phyloP scores from a whole-genome alignment of 1,139 yeast genomes.

The Taphrina pruni region DNA sequence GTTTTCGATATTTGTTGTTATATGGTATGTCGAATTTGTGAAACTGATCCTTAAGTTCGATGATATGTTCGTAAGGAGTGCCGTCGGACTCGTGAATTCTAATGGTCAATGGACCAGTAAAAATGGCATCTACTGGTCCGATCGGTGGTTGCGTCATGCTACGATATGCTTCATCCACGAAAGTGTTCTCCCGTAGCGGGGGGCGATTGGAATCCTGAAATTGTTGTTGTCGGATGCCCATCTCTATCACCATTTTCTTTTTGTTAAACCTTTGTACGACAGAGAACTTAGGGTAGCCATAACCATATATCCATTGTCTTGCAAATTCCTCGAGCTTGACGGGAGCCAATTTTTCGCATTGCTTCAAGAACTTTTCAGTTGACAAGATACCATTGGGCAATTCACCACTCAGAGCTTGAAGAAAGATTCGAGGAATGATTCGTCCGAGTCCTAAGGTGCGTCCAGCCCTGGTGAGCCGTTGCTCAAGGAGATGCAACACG shows the following conservation, averaged over 20 bases:
- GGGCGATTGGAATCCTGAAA: conserved; percentile 60
- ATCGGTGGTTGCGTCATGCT: conserved; percentile 49
- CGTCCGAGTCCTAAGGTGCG: conserved; percentile 89
- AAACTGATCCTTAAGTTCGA: conserved; percentile 81
- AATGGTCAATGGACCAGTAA: conserved; percentile 89
- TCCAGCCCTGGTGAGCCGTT: conserved; percentile 94
- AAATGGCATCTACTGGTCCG: conserved; percentile 49
- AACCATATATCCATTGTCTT: conserved; percentile 89
- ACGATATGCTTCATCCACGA: conserved; percentile 55
- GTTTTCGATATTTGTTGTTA: conserved; percentile 83
- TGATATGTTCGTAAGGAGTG: conserved; percentile 98
- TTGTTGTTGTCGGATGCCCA: conserved; percentile 92
- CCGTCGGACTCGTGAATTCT: conserved; percentile 98
- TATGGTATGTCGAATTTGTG: conserved; percentile 92
- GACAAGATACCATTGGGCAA: conserved; percentile 77
- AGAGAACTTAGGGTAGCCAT: conserved; percentile 86
- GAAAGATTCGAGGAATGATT: conserved; percentile 85
- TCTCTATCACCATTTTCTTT: conserved; percentile 90
- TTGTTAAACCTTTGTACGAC: conserved; percentile 91
- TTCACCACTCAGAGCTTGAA: conserved; percentile 97
- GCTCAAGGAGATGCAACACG: conserved; percentile 80
- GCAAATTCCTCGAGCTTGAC: conserved; percentile 82
- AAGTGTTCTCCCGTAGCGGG: conserved; percentile 54
- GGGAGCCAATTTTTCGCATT: conserved; percentile 92
- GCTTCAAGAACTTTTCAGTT: conserved; percentile 83